These are phyloP conservation scores for Pterocarpus macrocarpus DNA, from an alignment of 306 rosid species.

Conservation along the genomic window DNA sequence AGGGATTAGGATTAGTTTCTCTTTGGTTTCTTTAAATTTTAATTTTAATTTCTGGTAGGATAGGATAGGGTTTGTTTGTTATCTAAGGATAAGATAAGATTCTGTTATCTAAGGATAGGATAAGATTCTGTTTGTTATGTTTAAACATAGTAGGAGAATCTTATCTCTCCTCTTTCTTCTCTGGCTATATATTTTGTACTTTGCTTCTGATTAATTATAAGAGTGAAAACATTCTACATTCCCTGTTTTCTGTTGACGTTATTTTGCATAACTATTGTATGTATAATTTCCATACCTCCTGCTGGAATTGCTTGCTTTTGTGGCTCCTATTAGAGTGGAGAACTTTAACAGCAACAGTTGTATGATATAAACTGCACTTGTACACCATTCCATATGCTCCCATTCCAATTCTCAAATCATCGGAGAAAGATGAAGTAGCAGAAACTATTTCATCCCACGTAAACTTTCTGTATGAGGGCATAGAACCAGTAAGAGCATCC, in stretches of 20 bases:
- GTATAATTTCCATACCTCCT: constrained; percentile 69
- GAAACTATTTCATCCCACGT: constrained; percentile 86
- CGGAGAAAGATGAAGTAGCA: constrained; percentile 91
- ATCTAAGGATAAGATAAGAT: not conserved
- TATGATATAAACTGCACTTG: constrained; percentile 85
- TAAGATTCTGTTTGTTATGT: not conserved
- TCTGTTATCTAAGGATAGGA: not conserved
- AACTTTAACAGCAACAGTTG: constrained; percentile 93
- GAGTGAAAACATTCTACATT: not conserved
- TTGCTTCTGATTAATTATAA: not conserved
- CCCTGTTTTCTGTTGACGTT: not conserved
- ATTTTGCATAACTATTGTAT: constrained; percentile 2
- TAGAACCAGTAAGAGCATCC: constrained; percentile 69
- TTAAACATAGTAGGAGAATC: not conserved
- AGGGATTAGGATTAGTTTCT: not conserved
- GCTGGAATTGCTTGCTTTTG: constrained; percentile 75
- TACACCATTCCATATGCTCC: constrained; percentile 90
- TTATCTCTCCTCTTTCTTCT: not conserved
- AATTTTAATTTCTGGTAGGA: not conserved
- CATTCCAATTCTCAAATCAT: constrained; percentile 80
- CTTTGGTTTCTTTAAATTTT: not conserved
- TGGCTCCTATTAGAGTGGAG: constrained; percentile 67
- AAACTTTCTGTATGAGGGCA: constrained; percentile 65
- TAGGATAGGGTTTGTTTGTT: not conserved
- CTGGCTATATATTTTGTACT: not conserved